Evolutionary conservation across 305 asterid genomes (phyloP), one percentile per base, ranked within the genome.

Genomic region (Rubia occidens): DNA sequence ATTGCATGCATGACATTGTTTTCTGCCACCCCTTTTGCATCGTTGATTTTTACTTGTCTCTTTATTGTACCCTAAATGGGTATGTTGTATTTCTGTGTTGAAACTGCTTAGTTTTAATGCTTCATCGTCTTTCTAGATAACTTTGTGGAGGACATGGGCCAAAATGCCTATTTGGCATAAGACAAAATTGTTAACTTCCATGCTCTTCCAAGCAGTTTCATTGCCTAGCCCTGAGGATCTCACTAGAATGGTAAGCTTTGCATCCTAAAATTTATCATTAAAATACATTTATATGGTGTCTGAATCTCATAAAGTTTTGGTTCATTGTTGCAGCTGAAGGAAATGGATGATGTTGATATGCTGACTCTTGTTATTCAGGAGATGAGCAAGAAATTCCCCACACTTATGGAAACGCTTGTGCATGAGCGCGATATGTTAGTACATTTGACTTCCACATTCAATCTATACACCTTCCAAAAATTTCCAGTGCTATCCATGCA

Each of bases 111-210:
- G 11, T 5, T 29, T 24, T 45, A 17, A 47, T 47, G n/a, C 40
- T 44, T 68, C n/a, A 68, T 20, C 0, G 17, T 26, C 37, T 44
- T 56, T 43, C 18, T 65, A 92, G 98, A 85, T 89, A 72, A 92
- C 97, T 6, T 78, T 88, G 72, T 77, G 77, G 83, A 87, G 98
- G 84, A 85, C 96, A 51, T 94, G 97, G 98, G 91, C 86, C 4
- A 82, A 77, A 76, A 85, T 94, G 98, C 91, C 97, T n/a, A 90
- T 90, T 70, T 94, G 96, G 98, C 96, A 94, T 78, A 90, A 88
- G 84, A 85, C 84, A 13, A 90, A 86, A 81, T 72, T 94, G 67
- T 11, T 90, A 42, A 85, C 82, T 74, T 76, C 95, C 59, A 77
- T 94, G 40, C 66, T 90, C 68, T 94, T 90, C 75, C 98, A 88